phyloP scores from a whole-genome alignment of 352 stramenopile genomes.

The Globisporangium lucens region DNA sequence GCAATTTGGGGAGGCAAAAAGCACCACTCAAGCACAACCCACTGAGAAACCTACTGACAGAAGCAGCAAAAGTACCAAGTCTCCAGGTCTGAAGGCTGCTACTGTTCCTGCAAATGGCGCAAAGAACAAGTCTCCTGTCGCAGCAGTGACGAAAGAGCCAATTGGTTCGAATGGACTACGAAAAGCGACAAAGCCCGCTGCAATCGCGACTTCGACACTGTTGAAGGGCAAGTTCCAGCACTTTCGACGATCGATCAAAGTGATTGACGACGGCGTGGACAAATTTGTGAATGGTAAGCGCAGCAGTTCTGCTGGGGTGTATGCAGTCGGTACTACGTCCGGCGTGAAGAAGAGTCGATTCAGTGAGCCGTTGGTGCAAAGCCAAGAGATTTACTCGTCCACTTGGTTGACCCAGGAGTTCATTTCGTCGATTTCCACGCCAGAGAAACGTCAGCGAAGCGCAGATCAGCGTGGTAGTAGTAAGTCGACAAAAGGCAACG shows the following conservation, averaged over 20 bases:
- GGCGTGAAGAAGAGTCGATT: slow-evolving; percentile 18
- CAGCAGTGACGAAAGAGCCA: not conserved
- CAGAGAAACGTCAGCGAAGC: not conserved
- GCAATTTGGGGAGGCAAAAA: not conserved
- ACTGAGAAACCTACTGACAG: not conserved
- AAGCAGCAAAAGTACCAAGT: not conserved
- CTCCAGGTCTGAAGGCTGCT: slow-evolving; percentile 7
- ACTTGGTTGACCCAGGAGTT: slow-evolving; percentile 6
- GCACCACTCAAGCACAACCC: not conserved
- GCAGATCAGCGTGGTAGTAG: not conserved
- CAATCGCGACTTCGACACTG: slow-evolving; percentile 26
- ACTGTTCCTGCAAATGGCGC: slow-evolving; percentile 2
- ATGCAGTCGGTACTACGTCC: not conserved
- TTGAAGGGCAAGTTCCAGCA: slow-evolving; percentile 41
- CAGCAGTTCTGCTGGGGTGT: slow-evolving; percentile 8
- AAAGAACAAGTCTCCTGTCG: not conserved
- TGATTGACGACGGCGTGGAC: slow-evolving; percentile 23
- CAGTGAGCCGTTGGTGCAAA: slow-evolving; percentile 18
- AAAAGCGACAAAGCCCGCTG: slow-evolving; percentile 19
- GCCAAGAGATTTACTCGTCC: not conserved
- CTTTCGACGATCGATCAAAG: slow-evolving; percentile 42
- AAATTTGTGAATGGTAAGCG: slow-evolving; percentile 9
- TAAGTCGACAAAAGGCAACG: not conserved
- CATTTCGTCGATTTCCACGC: slow-evolving; percentile 10
- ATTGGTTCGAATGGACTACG: slow-evolving; percentile 47